Base-by-base conservation (phyloP, 2,329 filamentous ascomycete species). In the Myriosclerotinia scirpicola region DNA sequence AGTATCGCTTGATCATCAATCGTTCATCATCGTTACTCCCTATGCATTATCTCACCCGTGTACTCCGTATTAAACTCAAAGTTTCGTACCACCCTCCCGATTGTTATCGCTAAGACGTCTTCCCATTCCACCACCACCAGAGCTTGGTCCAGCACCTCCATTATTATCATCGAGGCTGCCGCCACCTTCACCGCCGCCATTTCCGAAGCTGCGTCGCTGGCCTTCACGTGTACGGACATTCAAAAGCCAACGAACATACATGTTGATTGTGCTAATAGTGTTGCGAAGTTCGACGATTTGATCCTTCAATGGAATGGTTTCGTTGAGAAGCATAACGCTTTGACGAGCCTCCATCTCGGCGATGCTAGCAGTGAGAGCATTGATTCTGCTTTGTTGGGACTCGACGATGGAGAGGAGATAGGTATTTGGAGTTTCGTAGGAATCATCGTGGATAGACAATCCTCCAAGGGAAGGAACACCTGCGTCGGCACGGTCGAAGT, bases 241-340 rank as follows among this genome's bases (percentile, higher is more conserved):
- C 72, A 77, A 72, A 42, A 77, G 66, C 76, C 76, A 77, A 15
- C 75, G 70, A 22, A 77, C 74, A 70, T 77, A 76, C 74, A 77
- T 77, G 34, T 73, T 72, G 6, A 75, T 72, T 40, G 76, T 74
- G 34, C 76, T 74, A 65, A 76, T 74, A 30, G 71, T 73, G 52
- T 73, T 77, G 48, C 75, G 69, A 22, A 77, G 67, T 74, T 88
- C 86, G 5, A 83, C 81, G n/a, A 88, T 81, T 75, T 87, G 84
- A 67, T 88, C 85, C 66, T 86, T 85, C 68, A 88, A 82, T 9
- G 83, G 85, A 72, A 86, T 81, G 6, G 85, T 83, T 74, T 88
- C 84, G 71, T 87, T 87, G 73, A 88, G 80, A 11, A 86, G 80
- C 80, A 85, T 83, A 76, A 87, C 83, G 42, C 82, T 85, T 73